These are phyloP conservation scores for Fusarium xylarioides DNA, from an alignment of 2,329 filamentous ascomycete species.

Conservation along the genomic window DNA sequence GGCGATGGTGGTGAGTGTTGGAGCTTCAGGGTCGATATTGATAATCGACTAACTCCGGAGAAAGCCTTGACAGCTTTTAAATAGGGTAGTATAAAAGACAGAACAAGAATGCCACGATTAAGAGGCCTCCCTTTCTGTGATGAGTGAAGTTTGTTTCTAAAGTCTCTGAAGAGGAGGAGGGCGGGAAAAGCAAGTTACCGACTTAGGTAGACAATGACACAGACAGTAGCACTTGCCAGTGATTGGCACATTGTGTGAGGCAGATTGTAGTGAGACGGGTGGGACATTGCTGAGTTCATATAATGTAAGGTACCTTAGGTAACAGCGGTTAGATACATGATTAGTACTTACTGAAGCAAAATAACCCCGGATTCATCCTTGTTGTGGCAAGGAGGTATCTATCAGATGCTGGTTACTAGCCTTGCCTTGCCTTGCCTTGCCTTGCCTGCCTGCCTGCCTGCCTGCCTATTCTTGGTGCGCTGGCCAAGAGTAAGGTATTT, in stretches of 20 bases:
- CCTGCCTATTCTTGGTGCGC: not conserved
- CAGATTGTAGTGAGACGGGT: not conserved
- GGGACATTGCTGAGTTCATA: not conserved
- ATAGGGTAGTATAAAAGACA: not conserved
- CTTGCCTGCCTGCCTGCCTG: not conserved
- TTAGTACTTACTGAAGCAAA: not conserved
- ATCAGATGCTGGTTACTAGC: not conserved
- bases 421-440: not conserved
- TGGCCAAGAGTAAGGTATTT: not conserved
- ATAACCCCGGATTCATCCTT: not conserved
- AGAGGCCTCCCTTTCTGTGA: slow-evolving; percentile 8
- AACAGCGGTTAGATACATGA: not conserved
- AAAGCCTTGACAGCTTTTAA: not conserved
- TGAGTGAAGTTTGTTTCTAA: not conserved
- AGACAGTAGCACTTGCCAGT: slow-evolving; percentile 2
- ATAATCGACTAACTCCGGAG: not conserved
- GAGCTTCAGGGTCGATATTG: not conserved
- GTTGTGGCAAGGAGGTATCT: not conserved
- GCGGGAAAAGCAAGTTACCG: not conserved
- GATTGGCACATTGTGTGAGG: not conserved
- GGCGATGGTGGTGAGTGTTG: slow-evolving; percentile 13
- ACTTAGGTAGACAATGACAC: not conserved
- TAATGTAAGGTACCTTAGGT: not conserved
- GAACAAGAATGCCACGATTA: not conserved
- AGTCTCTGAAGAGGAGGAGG: not conserved